A percentile compares a stretch with the other conserved stretches of the same genome.
These are phyloP conservation scores for Verticillium longisporum DNA, from an alignment of 2,329 filamentous ascomycete species.

Conservation along the genomic window DNA sequence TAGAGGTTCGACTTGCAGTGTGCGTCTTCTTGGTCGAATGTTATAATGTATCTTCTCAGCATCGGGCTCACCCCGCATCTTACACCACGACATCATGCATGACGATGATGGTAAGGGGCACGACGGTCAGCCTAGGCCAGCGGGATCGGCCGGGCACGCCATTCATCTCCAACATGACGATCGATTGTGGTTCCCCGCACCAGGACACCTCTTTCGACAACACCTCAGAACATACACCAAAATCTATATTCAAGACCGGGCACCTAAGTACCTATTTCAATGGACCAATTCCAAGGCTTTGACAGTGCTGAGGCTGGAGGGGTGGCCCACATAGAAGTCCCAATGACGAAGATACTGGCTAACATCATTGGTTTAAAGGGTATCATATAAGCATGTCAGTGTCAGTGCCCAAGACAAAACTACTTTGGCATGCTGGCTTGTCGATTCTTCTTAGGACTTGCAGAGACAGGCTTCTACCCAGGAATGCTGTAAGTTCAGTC, in stretches of 20 bases:
- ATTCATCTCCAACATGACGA: slow-evolving; percentile 7
- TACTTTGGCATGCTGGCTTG: slow-evolving; percentile 17
- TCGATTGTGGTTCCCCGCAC: neutral
- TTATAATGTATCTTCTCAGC: neutral
- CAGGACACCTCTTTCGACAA: neutral
- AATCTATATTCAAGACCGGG: slow-evolving; percentile 3
- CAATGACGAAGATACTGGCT: neutral
- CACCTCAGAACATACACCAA: slow-evolving; percentile 16
- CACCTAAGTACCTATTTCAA: too few relatives aligned
- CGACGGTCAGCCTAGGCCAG: neutral
- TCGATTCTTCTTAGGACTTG: slow-evolving; percentile 18
- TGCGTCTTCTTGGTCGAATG: too few relatives aligned
- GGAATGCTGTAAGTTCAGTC: slow-evolving; percentile 10
- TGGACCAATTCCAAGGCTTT: slow-evolving; percentile 13
- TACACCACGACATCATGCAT: neutral
- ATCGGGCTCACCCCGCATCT: neutral
- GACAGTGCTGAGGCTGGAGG: too few relatives aligned
- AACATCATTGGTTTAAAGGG: slow-evolving; percentile 5
- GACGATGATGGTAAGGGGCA: neutral
- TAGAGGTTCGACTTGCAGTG: too few relatives aligned
- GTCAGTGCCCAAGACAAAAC: too few relatives aligned
- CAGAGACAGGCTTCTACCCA: slow-evolving; percentile 21
- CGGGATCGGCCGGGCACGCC: slow-evolving; percentile 8
- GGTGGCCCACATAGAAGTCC: too few relatives aligned
- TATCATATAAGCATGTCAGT: neutral